Evolutionary conservation across 2,329 filamentous ascomycete species (phyloP), one percentile per base, ranked within the genome.

Genomic region (Chaetothyriales sp.): DNA sequence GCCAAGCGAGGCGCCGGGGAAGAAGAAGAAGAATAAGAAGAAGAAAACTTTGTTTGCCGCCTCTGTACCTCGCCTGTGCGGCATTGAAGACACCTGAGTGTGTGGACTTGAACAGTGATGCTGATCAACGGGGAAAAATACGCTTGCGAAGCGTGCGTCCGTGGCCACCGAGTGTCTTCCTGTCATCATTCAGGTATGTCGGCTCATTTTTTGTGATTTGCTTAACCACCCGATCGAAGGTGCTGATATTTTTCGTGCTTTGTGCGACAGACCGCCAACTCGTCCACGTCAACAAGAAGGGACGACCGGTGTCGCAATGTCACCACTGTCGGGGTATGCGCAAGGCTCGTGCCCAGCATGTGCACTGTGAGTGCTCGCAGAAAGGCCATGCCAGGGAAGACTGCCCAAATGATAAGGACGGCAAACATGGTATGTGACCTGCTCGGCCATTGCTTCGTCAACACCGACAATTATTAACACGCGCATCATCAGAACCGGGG

Each of bases 101-200:
- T 5, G 10, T 39, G 32, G 32, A 39, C 32, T 39, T 15, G 32
- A 12, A 39, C 15, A 10, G 32, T 46, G 6, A 89, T 89, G 85
- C 76, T 89, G 68, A 85, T 89, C 68, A 82, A 95, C 76, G 90
- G 90, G 70, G 87, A 95, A 75, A 96, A 96, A 76, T 96, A 80
- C 75, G 90, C 90, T 71, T 96, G 90, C 76, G 86, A 94, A 73
- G 89, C 89, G 72, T 98, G 92, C 73, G 88, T 98, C 67, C 85
- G 92, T 70, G 92, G 92, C 66, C 92, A 98, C 74, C 86, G 92
- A 67, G 92, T 98, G 66, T 96, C 89, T 83, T 95, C 92, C 68
- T 98, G 92, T 76, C 87, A 90, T 69, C 92, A 98, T 70, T 79
- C 80, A 68, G 88, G 89, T 95, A 80, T 75, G 85, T 77, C 56